phyloP scores from a whole-genome alignment of 768 basidiomycete species.

The Clitopilus passeckerianus region DNA sequence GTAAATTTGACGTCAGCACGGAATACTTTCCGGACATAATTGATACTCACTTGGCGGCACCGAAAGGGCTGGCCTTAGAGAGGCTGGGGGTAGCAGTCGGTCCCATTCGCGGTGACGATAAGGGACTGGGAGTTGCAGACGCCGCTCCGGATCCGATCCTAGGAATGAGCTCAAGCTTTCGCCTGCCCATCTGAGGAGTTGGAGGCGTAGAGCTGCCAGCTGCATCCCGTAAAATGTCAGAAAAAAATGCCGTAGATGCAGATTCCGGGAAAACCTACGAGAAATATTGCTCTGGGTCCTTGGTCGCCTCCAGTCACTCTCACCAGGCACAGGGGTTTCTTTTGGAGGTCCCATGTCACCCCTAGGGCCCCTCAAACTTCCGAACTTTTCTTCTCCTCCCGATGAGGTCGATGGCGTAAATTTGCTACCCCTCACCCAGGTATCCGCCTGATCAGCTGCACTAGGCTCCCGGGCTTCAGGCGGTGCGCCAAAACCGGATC shows the following conservation, averaged over 20 bases:
- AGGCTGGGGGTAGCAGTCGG: constrained; percentile 28
- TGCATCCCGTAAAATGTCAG: constrained; percentile 19
- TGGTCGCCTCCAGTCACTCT: constrained; percentile 67
- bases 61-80: constrained; percentile 64
- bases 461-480: constrained; percentile 33
- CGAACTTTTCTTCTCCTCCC: constrained; percentile 36
- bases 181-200: constrained; percentile 73
- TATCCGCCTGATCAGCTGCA: constrained; percentile 74
- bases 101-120: constrained; percentile 74
- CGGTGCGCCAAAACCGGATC: constrained; percentile 45
- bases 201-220: constrained; percentile 73
- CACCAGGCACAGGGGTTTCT: constrained; percentile 40
- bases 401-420: constrained; percentile 49
- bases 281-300: constrained; percentile 49
- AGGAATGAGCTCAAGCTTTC: constrained; percentile 83
- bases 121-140: constrained; percentile 68
- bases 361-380: constrained; percentile 38
- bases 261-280: constrained; percentile 42
- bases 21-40: neutral
- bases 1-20: constrained; percentile 1
- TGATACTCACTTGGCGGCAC: constrained; percentile 64
- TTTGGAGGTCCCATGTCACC: constrained; percentile 52
- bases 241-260: neutral
- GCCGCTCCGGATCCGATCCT: constrained; percentile 48
- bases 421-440: constrained; percentile 71